Base-by-base conservation (phyloP, 352 stramenopile genomes). In the Hyaloperonospora arabidopsidis region DNA sequence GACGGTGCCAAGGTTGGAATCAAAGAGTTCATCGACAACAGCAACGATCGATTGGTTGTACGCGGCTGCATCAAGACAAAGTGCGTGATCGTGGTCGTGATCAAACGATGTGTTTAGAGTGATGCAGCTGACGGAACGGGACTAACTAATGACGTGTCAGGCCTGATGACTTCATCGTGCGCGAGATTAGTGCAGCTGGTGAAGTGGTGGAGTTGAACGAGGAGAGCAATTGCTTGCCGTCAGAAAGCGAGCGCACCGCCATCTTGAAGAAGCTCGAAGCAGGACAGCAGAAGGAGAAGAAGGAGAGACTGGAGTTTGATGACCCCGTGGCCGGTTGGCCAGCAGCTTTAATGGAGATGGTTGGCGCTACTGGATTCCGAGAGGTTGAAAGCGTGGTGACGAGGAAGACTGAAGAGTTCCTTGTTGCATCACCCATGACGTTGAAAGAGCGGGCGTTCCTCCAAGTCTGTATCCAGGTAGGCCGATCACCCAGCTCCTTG, bases 381-480 rank as follows among this genome's bases (percentile, higher is more conserved):
- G 18, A 52, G 0, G 45, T 84, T 5, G 61, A 65, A 11, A 38
- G 15, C 10, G 57, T 89, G 14, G 52, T 50, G 0, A 53, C 41
- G 0, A 45, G 72, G 2, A 25, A 63, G n/a, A 36, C 23, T 5
- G 29, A 66, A 0, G 55, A 72, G 5, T 67, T 53, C 6, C 40
- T 74, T 6, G 10, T 87, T 21, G 47, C 58, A 1, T 66, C 75
- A 0, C 82, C 82, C 1, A 54, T 0, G 0, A 68, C 82, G 29
- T 84, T 87, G 11, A 50, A 47, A 21, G 70, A 89, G 25, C 79
- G 81, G 15, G 72, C 89, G 28, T 82, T 73, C 23, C 59, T 89
- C 19, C 74, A 88, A 58, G 65, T 86, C 25, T 89, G 76, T 59
- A 87, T 89, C 35, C 82, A 92, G 66, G 79, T 87, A 49, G 23